phyloP scores from a whole-genome alignment of 2,329 filamentous ascomycete species.

The Diplodia scrobiculata region DNA sequence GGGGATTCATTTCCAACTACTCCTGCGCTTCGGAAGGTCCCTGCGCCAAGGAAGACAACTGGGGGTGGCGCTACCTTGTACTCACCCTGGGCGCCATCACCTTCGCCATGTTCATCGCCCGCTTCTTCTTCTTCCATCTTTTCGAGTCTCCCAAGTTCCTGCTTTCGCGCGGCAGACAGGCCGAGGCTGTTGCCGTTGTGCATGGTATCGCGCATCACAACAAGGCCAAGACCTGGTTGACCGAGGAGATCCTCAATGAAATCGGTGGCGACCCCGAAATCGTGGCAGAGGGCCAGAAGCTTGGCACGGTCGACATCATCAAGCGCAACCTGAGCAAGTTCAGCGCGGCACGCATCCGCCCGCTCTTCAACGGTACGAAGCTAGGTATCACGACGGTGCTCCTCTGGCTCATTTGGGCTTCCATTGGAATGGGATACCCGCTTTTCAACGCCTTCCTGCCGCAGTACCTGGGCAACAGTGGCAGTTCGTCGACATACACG shows the following conservation, averaged over 20 bases:
- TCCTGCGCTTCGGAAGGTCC: conserved; percentile 46
- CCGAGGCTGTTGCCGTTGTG: conserved; percentile 77
- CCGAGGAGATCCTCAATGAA: conserved; percentile 65
- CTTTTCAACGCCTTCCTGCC: conserved; percentile 91
- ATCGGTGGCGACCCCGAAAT: conserved; percentile 55
- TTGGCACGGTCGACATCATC: conserved; percentile 55
- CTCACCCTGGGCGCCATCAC: conserved; percentile 71
- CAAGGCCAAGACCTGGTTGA: conserved; percentile 57
- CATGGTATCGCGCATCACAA: conserved; percentile 77
- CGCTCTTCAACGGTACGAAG: conserved; percentile 59
- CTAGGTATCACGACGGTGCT: conserved; percentile 54
- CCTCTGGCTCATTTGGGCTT: conserved; percentile 79
- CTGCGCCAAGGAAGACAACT: conserved; percentile 57
- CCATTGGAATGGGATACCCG: conserved; percentile 83
- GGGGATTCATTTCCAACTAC: conserved; percentile 73
- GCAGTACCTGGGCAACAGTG: conserved; percentile 71
- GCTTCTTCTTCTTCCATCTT: conserved; percentile 78
- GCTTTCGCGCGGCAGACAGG: conserved; percentile 72
- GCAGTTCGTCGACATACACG: conserved; percentile 39
- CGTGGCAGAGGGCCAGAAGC: conserved; percentile 42
- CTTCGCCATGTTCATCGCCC: conserved; percentile 73
- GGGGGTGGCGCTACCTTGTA: conserved; percentile 75
- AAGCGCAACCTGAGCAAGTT: conserved; percentile 65
- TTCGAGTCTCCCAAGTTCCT: conserved; percentile 86
- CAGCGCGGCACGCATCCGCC: conserved; percentile 66